Evolutionary conservation across 108 stramenopile species (phyloP), one percentile per base, ranked within the genome.

Genomic region (Cylindrotheca closterium): DNA sequence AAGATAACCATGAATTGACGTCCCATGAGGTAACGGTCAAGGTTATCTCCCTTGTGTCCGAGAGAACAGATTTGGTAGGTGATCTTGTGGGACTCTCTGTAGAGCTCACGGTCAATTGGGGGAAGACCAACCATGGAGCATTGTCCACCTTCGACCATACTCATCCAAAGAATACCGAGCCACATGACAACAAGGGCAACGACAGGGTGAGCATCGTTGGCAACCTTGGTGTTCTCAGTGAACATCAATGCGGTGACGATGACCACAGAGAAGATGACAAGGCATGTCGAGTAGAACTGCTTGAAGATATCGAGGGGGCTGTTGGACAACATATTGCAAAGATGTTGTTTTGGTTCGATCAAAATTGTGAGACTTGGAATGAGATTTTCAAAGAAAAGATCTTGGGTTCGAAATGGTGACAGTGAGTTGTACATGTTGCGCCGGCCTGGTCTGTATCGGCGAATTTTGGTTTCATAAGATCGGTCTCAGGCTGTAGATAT

Each of bases 1-100:
- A 87, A 55, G 46, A 89, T 71, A 30, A 93, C 92, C 84, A 93
- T 85, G 79, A 93, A 90, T 71, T 93, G 92, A 85, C 92, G 84
- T 47, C 92, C 88, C 76, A 93, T 70, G 8, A 93, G 65, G 75
- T 85, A 93, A 25, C 91, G 82, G 48, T 93, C 87, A 23, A 93
- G 65, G 83, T 89, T 89, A 77, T 93, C 88, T 50, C 92, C 92
- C 75, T 78, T 85, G 80, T 87, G 79, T 58, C 69, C 71, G 57
- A 79, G 58, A 34, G 59, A 65, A 46, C 76, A 73, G 60, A 68
- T 70, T 58, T 80, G 72, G 78, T 79, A 79, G 17, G 87, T 71
- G 73, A 82, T 77, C 2, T 81, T 74, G 59, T 92, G 91, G 30
- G 70, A 74, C 49, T 89, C 80, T 45, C 67, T 71, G 86, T 89